Percentiles rank a stretch among this genome's conserved stretches.
Evolutionary conservation across 2,329 filamentous ascomycete genomes (phyloP).

Genomic region (Emmonsia crescens): DNA sequence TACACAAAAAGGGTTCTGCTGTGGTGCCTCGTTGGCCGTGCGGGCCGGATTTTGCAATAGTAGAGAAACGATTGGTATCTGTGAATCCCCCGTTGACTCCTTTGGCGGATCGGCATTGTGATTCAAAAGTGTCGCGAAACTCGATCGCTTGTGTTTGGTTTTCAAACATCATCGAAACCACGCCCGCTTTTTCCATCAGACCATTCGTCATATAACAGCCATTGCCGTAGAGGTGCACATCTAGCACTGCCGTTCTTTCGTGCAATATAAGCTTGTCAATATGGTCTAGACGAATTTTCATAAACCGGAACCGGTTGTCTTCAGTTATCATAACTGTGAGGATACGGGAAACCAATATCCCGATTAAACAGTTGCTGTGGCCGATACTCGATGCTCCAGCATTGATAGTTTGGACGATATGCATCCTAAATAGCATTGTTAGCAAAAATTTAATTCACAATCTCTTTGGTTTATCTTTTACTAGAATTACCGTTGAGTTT

Average conservation of each 20-base stretch:
- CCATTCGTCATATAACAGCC: conserved; percentile 2
- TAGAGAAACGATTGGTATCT: not conserved
- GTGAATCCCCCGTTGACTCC: not conserved
- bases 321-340: conserved; percentile 2
- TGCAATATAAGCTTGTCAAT: not conserved
- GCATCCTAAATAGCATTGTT: not conserved
- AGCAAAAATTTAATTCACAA: not conserved
- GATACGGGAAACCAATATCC: not conserved
- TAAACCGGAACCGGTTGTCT: not conserved
- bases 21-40: not conserved
- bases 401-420: not conserved
- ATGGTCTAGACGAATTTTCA: conserved; percentile 1
- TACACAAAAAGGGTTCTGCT: not conserved
- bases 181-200: not conserved
- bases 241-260: not conserved
- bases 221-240: not conserved
- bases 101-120: not conserved
- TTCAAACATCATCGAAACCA: conserved; percentile 1
- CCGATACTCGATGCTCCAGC: not conserved
- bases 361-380: not conserved
- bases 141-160: not conserved
- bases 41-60: not conserved
- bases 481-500: not conserved
- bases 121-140: not conserved
- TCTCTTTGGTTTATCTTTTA: not conserved